Evolutionary conservation across 2,329 filamentous ascomycete species (phyloP).

Genomic region (Fusarium subglutinans): DNA sequence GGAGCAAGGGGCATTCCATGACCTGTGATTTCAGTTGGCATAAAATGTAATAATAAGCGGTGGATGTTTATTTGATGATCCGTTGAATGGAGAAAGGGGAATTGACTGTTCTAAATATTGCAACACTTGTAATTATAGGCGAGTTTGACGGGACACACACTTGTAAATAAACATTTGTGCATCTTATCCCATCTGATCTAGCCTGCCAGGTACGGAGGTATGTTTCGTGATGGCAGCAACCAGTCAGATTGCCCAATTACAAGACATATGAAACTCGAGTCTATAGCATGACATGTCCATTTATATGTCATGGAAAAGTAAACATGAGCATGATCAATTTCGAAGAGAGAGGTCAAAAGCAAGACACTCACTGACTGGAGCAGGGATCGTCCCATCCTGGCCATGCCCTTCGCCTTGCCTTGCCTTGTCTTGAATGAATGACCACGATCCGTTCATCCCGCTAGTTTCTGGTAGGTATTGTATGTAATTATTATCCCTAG

Average conservation of each 20-base stretch:
- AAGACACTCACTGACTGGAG: neutral
- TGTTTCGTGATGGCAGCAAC: conserved; percentile 12
- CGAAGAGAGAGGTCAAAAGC: neutral
- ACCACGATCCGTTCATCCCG: conserved; percentile 31
- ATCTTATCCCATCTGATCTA: conserved; percentile 23
- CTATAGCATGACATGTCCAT: conserved; percentile 9
- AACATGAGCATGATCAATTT: conserved; percentile 1
- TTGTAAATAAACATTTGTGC: conserved; percentile 2
- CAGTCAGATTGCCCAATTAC: conserved; percentile 28
- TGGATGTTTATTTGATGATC: conserved; percentile 14
- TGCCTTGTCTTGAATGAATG: conserved; percentile 11
- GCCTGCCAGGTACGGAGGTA: conserved; percentile 10
- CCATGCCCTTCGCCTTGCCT: conserved; percentile 3
- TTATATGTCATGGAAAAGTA: neutral
- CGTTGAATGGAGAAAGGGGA: conserved; percentile 13
- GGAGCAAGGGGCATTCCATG: conserved; percentile 17
- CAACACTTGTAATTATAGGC: neutral
- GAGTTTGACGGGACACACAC: neutral
- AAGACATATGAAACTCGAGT: conserved; percentile 8
- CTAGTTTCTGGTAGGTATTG: conserved; percentile 11
- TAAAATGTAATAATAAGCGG: conserved; percentile 37
- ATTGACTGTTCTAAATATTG: neutral
- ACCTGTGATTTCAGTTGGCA: conserved; percentile 23
- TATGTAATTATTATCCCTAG: conserved; percentile 4
- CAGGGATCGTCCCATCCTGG: conserved; percentile 19